Base-by-base conservation (phyloP, 129 eudicot genomes). In the Dittrichia graveolens region DNA sequence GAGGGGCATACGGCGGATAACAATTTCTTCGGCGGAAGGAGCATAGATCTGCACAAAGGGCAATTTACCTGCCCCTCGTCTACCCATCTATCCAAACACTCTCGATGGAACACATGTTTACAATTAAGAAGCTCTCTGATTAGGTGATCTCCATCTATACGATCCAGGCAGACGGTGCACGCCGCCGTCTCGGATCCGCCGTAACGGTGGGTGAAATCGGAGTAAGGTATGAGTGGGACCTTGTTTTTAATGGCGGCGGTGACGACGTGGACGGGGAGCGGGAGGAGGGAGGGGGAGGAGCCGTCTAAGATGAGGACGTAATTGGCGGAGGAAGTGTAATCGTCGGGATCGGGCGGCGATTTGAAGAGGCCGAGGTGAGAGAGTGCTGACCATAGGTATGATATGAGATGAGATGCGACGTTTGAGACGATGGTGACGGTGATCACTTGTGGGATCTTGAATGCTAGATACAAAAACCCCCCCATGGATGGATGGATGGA, bases 301-400 rank as follows among this genome's bases (percentile, higher is more conserved):
- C 80, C 79, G 83, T 87, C 92, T 4, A 84, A 48, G 40, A 87
- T 79, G 31, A 87, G 82, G 43, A 84, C 60, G 71, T 86, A 75
- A 62, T 64, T 68, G 72, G 10, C 49, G 60, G 58, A 43, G 76
- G 75, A 7, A 55, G 78, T 42, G 69, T 50, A 48, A 68, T 19
- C 80, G 49, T 54, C 81, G 55, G 72, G 77, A 55, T 76, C 77
- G 0, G 78, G 80, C 5, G 85, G 77, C 4, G 89, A 82, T 66
- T 87, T 87, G 83, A 72, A 73, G 41, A 87, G 81, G 6, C 86
- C 75, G 2, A 86, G 50, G 12, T 57, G 81, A 2, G 88, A 46
- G 50, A 86, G 84, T 0, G 85, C 77, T 6, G 71, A 61, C 1
- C 79, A 38, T 16, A 81, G 7, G 67, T 84, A 31, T 16, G 67